Conservation (phyloP, 192 early-diverging fungal species). For the Umbelopsis isabellina region DNA sequence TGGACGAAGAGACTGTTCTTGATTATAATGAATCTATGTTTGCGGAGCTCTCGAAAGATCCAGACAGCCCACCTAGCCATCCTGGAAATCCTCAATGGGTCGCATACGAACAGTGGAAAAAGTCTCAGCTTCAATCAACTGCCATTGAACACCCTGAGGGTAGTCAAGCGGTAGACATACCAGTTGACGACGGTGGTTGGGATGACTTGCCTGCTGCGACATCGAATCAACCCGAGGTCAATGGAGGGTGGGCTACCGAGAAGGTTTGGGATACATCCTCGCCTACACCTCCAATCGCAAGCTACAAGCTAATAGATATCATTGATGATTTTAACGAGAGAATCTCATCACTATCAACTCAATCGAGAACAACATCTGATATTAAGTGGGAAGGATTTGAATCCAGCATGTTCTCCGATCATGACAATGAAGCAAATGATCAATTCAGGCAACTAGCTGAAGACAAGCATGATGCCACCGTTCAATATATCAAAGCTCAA, state of each 20-base stretch:
- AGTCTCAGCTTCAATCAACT: background rate
- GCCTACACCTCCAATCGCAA: background rate
- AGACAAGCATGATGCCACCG: background rate
- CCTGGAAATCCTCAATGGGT: constrained; percentile 13
- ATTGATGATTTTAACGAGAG: constrained; percentile 5
- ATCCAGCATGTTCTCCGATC: background rate
- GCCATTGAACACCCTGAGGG: background rate
- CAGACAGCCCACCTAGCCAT: background rate
- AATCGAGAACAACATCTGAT: background rate
- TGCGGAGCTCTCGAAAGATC: background rate
- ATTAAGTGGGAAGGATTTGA: constrained; percentile 14
- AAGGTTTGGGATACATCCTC: background rate
- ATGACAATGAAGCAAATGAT: background rate
- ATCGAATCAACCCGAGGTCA: background rate
- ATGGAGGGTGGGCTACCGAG: background rate
- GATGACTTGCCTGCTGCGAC: background rate
- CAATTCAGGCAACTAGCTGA: background rate
- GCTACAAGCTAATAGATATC: constrained; percentile 7
- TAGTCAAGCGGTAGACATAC: background rate
- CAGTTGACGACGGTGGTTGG: constrained; percentile 5
- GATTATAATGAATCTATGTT: background rate
- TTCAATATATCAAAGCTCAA: constrained; percentile 12
- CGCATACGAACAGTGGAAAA: background rate
- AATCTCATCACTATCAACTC: background rate
- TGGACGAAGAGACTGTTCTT: background rate